Evolutionary conservation across 345 rosid species (phyloP).

Genomic region (Sonneratia alba): DNA sequence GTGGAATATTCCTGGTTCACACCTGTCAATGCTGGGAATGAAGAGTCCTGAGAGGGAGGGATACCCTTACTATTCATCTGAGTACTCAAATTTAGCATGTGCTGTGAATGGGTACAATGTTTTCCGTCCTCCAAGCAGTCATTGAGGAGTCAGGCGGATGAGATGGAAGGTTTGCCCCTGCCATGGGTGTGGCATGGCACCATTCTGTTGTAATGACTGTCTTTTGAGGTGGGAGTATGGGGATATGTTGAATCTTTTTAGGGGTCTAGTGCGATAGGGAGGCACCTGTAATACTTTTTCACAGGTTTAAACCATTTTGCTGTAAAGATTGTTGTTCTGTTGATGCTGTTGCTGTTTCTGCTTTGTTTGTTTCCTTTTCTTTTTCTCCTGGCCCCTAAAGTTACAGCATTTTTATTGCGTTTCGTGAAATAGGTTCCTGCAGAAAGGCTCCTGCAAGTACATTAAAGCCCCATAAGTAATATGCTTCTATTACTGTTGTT

Average conservation of each 20-base stretch:
- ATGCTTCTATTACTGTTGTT: not conserved
- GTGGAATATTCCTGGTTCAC: constrained; percentile 58
- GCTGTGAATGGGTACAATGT: constrained; percentile 49
- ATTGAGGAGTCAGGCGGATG: constrained; percentile 21
- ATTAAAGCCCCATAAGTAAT: not conserved
- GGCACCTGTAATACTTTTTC: constrained; percentile 28
- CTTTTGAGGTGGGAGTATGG: not conserved
- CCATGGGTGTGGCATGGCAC: constrained; percentile 9
- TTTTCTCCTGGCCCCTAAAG: not conserved
- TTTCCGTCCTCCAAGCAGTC: constrained; percentile 73
- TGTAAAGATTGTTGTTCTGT: not conserved
- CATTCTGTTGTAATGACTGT: constrained; percentile 8
- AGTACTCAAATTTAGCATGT: constrained; percentile 46
- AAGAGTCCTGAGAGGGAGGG: constrained; percentile 44
- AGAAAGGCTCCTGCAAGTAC: not conserved
- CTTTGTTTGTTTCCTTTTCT: not conserved
- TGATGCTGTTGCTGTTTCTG: not conserved
- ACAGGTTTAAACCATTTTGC: not conserved
- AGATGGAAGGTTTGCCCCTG: not conserved
- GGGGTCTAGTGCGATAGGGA: not conserved
- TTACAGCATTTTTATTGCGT: not conserved
- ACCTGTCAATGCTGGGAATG: constrained; percentile 44
- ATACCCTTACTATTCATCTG: constrained; percentile 35
- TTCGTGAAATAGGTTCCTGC: not conserved
- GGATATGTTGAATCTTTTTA: not conserved